Percentiles rank a stretch among this genome's conserved stretches.
phyloP scores from a whole-genome alignment of 2,329 filamentous ascomycete genomes.

The Geosmithia putterillii region DNA sequence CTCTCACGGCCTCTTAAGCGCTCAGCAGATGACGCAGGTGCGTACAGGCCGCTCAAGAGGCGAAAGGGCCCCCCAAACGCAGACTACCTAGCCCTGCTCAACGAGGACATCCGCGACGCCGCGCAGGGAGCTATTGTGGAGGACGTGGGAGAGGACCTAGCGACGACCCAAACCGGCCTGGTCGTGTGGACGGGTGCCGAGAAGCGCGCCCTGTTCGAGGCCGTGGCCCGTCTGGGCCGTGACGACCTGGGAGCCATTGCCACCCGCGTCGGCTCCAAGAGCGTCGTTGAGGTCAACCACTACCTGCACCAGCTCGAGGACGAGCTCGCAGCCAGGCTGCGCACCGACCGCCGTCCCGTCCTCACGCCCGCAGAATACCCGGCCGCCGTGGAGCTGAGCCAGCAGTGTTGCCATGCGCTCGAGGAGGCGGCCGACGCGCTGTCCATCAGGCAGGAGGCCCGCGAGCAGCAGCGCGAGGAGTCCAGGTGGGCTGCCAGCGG shows the following conservation, averaged over 20 bases:
- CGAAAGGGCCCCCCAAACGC: constrained; percentile 27
- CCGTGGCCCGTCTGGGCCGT: constrained; percentile 50
- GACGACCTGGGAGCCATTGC: constrained; percentile 53
- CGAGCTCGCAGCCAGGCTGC: constrained; percentile 26
- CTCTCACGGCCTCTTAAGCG: background rate
- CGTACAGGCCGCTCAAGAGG: constrained; percentile 19
- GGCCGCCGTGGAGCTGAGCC: constrained; percentile 60
- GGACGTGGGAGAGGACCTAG: background rate
- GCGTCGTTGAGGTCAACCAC: constrained; percentile 57
- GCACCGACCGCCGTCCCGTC: constrained; percentile 14
- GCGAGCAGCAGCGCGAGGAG: constrained; percentile 48
- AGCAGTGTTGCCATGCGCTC: constrained; percentile 50
- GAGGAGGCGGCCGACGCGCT: constrained; percentile 58
- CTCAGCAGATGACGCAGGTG: constrained; percentile 2
- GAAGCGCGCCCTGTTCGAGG: constrained; percentile 58
- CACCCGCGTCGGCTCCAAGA: constrained; percentile 55
- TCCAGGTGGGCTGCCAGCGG: constrained; percentile 51
- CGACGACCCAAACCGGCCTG: constrained; percentile 46
- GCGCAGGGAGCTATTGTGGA: constrained; percentile 14
- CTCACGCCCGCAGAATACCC: constrained; percentile 46
- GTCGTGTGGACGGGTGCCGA: constrained; percentile 59
- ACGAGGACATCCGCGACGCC: constrained; percentile 45
- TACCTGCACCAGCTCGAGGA: constrained; percentile 54
- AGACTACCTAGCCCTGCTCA: constrained; percentile 38
- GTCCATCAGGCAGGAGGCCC: constrained; percentile 47